Conservation (phyloP, 768 basidiomycete species). For the Chalciporus chontae region DNA sequence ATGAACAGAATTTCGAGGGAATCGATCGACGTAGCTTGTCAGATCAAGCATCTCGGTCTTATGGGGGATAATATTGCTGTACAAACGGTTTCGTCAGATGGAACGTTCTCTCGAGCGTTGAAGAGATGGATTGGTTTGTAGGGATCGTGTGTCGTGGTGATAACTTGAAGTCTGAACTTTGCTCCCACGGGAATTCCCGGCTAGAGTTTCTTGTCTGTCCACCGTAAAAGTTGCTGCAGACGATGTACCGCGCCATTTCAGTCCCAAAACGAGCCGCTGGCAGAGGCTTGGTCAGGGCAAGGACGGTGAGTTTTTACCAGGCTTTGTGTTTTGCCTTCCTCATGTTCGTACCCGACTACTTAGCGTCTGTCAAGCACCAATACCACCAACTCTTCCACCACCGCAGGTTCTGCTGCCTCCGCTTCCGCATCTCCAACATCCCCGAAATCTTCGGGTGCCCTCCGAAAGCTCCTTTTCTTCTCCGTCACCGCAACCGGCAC, state of each 20-base stretch:
- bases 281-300: constrained; percentile 47
- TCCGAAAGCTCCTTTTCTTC: constrained; percentile 63
- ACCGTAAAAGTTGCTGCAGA: constrained; percentile 5
- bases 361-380: constrained; percentile 66
- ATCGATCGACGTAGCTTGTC: no score
- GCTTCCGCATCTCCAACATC: constrained; percentile 26
- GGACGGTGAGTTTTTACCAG: constrained; percentile 44
- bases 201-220: no score
- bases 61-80: no score
- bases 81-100: no score
- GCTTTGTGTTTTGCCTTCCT: neutral
- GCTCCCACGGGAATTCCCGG: no score
- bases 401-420: constrained; percentile 13
- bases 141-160: no score
- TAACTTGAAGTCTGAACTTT: no score
- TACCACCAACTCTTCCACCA: constrained; percentile 33
- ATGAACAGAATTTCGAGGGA: no score
- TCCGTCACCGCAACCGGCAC: constrained; percentile 64
- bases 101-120: no score
- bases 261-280: constrained; percentile 50
- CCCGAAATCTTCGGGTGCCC: constrained; percentile 50
- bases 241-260: constrained; percentile 54
- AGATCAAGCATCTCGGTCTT: no score
- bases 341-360: constrained; percentile 6
- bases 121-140: no score